Evolutionary conservation across 2,329 filamentous ascomycete species (phyloP), one percentile per base, ranked within the genome.

Genomic region (Exophiala dermatitidis): DNA sequence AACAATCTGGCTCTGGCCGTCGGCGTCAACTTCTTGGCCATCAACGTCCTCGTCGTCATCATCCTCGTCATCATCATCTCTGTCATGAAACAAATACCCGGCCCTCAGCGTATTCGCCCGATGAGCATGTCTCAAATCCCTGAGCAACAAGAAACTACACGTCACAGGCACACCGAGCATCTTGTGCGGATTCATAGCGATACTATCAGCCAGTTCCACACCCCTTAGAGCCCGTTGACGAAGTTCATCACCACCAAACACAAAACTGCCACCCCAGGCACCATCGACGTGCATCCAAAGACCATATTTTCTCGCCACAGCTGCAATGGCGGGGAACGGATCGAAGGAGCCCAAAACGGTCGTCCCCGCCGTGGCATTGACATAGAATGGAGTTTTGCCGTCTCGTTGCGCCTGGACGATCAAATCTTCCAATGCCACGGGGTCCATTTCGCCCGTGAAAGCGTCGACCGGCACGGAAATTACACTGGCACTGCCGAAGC

Each of bases 221-320:
- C 91, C 91, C 1, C 73, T 68, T 6, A 97, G 73, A 66, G 89
- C 87, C 50, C 72, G 63, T 43, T 73, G 74, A 41, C 86, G 84
- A 53, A 72, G 72, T n/a, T 76, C 41, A 0, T 52, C 46, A 3
- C 83, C 86, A 71, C 83, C 86, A 71, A 97, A 96, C 60, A 88
- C 77, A 54, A 87, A 88, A 1, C 84, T 79, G 0, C 90, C 91
- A 60, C 93, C 93, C 91, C 90, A 97, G 46, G 83, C 88, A 33
- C 81, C 93, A 67, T 98, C 93, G 51, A 97, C 80, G 72, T 98
- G 93, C 71, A 97, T 74, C 93, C 93, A 98, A 43, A 97, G 72
- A 50, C 81, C 78, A 65, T 89, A 77, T 54, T 78, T 76, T 59
- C 80, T 78, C 71, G 88, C 93, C 12, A 96, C 76, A 30, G 73